These are phyloP conservation scores for Sanguinoderma infundibulare DNA, from an alignment of 1,284 basidiomycete species.

Conservation along the genomic window DNA sequence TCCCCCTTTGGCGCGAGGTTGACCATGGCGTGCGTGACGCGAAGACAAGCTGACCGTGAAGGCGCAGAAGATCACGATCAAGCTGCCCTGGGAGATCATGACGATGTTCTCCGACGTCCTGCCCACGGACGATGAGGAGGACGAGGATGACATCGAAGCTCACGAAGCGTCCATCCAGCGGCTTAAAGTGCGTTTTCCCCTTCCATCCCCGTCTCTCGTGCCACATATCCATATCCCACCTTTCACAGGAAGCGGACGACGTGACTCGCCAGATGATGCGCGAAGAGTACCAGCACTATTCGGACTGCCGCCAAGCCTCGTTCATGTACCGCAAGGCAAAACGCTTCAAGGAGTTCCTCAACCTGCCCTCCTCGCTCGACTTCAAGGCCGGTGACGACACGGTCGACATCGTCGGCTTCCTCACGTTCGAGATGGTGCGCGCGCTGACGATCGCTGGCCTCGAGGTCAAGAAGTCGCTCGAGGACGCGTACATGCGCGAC, in stretches of 20 bases:
- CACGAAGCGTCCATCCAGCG: constrained; percentile 92
- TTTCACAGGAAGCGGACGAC: constrained; percentile 85
- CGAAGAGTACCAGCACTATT: constrained; percentile 97
- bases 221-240: background rate
- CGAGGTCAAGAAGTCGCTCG: constrained; percentile 78
- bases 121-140: constrained; percentile 90
- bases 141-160: constrained; percentile 97
- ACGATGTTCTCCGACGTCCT: constrained; percentile 91
- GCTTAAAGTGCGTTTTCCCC: constrained; percentile 69
- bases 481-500: constrained; percentile 72
- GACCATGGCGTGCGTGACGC: background rate
- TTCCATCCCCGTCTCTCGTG: background rate
- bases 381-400: constrained; percentile 95
- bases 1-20: background rate
- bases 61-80: constrained; percentile 92
- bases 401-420: constrained; percentile 94
- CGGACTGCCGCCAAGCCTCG: constrained; percentile 94
- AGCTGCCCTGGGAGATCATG: constrained; percentile 94
- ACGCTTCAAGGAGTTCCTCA: constrained; percentile 95
- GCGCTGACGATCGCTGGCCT: constrained; percentile 88
- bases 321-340: constrained; percentile 98
- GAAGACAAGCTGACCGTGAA: constrained; percentile 86
- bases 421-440: constrained; percentile 96
- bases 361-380: constrained; percentile 86
- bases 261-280: constrained; percentile 95